phyloP scores from a whole-genome alignment of 345 rosid genomes.

The Chamaenerion angustifolium region DNA sequence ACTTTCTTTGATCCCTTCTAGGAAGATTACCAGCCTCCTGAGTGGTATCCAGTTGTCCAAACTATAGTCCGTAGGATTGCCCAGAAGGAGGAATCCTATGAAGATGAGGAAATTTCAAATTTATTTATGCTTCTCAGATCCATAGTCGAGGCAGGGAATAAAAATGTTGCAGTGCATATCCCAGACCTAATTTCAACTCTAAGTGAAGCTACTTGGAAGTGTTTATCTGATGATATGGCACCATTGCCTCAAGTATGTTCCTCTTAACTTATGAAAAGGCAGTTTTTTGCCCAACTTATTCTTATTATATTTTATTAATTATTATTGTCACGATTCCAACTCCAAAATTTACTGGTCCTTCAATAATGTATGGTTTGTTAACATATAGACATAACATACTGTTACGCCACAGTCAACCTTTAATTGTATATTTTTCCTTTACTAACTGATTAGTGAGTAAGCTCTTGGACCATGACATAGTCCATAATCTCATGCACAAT shows the following conservation, averaged over 20 bases:
- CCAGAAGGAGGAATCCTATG: constrained; percentile 8
- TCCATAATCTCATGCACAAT: too few relatives aligned
- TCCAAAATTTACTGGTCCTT: not conserved
- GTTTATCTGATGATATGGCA: constrained; percentile 31
- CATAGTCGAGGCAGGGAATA: constrained; percentile 47
- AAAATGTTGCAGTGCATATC: constrained; percentile 44
- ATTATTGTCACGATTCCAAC: too few relatives aligned
- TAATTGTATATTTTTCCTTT: too few relatives aligned
- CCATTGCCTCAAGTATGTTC: constrained; percentile 63
- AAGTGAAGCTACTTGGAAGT: constrained; percentile 34
- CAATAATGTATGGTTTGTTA: not conserved
- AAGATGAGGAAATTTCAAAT: constrained; percentile 50
- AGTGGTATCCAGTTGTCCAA: constrained; percentile 70
- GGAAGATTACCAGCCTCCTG: constrained; percentile 71
- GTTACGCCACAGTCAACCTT: too few relatives aligned
- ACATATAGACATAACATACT: not conserved
- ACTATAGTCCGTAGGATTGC: constrained; percentile 53
- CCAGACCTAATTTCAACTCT: constrained; percentile 50
- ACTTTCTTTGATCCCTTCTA: constrained; percentile 17
- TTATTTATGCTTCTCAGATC: constrained; percentile 62
- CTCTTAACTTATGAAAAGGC: not conserved
- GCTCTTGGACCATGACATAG: too few relatives aligned
- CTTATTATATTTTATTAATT: too few relatives aligned
- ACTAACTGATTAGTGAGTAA: too few relatives aligned
- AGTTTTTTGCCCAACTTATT: too few relatives aligned